Percentiles rank a stretch among this genome's conserved stretches.
These are phyloP conservation scores for Ceratocystis lukuohia DNA, from an alignment of 2,329 filamentous ascomycete genomes.

Conservation along the genomic window DNA sequence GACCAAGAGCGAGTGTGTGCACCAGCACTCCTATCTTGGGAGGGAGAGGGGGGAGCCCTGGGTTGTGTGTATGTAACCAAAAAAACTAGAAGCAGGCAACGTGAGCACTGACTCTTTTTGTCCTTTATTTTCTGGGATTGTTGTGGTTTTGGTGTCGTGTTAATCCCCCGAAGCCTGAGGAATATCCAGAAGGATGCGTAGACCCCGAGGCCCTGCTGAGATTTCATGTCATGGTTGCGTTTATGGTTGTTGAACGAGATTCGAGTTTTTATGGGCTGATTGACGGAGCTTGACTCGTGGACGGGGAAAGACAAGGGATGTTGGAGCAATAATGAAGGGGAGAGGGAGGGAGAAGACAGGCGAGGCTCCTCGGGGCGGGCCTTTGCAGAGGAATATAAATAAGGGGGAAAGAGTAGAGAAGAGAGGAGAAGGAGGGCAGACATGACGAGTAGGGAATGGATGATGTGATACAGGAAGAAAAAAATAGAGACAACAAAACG, in stretches of 20 bases:
- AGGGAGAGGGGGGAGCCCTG: not conserved
- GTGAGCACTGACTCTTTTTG: not conserved
- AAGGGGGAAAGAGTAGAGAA: not conserved
- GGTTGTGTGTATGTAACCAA: not conserved
- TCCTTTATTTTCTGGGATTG: not conserved
- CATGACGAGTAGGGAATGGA: not conserved
- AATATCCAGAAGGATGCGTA: not conserved
- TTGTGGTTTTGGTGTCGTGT: constrained; percentile 3
- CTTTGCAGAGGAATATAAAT: not conserved
- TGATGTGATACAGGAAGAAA: not conserved
- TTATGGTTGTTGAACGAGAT: not conserved
- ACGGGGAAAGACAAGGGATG: not conserved
- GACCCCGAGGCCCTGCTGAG: not conserved
- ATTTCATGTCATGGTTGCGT: not conserved
- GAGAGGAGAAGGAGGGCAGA: not conserved
- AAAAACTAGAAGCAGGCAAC: not conserved
- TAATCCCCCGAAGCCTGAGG: not conserved
- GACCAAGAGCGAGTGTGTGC: not conserved
- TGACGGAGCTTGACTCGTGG: not conserved
- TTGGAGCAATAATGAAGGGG: not conserved
- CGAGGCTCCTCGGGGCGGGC: not conserved
- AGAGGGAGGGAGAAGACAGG: not conserved
- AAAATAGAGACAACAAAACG: not conserved
- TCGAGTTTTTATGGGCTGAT: not conserved
- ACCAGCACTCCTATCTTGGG: not conserved